Evolutionary conservation across 306 rosid species (phyloP).

Genomic region (Begonia loranthoides): DNA sequence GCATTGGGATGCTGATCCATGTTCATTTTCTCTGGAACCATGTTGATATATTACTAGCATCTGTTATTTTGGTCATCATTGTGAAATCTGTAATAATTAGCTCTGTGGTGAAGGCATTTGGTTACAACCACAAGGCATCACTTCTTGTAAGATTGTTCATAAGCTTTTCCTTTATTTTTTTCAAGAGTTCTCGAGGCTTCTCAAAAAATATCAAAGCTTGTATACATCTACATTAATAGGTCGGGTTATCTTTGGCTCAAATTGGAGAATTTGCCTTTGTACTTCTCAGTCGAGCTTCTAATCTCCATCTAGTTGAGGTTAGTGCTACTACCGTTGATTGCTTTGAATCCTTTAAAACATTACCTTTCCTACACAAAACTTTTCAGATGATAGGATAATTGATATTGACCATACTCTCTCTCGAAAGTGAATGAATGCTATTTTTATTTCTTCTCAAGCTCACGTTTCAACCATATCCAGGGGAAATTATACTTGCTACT

Average conservation of each 20-base stretch:
- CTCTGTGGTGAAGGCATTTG: background rate
- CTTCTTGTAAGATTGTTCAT: conserved; percentile 57
- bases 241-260: conserved; percentile 93
- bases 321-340: background rate
- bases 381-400: background rate
- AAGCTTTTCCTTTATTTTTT: conserved; percentile 4
- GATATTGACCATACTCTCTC: no score
- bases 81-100: background rate
- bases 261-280: conserved; percentile 97
- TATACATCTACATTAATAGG: conserved; percentile 42
- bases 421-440: background rate
- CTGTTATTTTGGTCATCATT: background rate
- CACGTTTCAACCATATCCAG: conserved; percentile 21
- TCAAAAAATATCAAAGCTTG: no score
- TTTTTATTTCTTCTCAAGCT: conserved; percentile 1
- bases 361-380: background rate
- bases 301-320: conserved; percentile 96
- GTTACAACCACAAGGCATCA: conserved; percentile 64
- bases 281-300: conserved; percentile 95
- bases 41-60: conserved; percentile 4
- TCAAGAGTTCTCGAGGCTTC: no score
- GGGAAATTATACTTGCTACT: conserved; percentile 84
- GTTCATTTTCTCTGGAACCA: conserved; percentile 39
- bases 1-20: conserved; percentile 98
- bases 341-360: background rate